Conservation (phyloP, 176 grass and related monocot species). For the Avena eriantha region DNA sequence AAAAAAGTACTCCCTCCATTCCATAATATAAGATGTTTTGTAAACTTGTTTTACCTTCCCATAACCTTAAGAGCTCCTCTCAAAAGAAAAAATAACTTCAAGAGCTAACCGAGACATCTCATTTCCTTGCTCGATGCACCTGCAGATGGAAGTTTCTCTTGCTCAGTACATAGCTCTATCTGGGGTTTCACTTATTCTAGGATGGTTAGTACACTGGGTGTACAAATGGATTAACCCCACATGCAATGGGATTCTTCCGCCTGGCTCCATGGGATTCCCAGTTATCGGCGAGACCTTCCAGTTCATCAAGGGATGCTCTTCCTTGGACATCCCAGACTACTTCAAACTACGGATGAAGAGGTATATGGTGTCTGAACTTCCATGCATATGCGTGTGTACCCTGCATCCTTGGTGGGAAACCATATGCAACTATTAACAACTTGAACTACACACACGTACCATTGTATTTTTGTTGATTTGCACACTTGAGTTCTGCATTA, state of each 20-base stretch:
- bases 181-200: background rate
- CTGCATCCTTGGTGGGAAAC: too few species aligned
- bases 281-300: conserved; percentile 7
- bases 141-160: background rate
- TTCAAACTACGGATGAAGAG: conserved; percentile 8
- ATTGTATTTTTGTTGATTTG: background rate
- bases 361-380: background rate
- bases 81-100: too few species aligned
- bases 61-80: too few species aligned
- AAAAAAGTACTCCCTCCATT: too few species aligned
- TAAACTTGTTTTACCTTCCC: too few species aligned
- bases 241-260: conserved; percentile 4
- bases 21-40: too few species aligned
- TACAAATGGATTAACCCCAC: background rate
- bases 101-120: too few species aligned
- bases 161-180: background rate
- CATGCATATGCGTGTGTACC: too few species aligned
- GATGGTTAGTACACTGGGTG: conserved; percentile 4
- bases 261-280: conserved; percentile 17
- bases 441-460: too few species aligned
- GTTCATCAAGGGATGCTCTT: conserved; percentile 7
- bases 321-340: background rate
- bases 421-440: too few species aligned
- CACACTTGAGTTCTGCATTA: too few species aligned
- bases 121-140: background rate